Evolutionary conservation across 257 asterid genomes (phyloP).

Genomic region (Solanum pinnatisectum): DNA sequence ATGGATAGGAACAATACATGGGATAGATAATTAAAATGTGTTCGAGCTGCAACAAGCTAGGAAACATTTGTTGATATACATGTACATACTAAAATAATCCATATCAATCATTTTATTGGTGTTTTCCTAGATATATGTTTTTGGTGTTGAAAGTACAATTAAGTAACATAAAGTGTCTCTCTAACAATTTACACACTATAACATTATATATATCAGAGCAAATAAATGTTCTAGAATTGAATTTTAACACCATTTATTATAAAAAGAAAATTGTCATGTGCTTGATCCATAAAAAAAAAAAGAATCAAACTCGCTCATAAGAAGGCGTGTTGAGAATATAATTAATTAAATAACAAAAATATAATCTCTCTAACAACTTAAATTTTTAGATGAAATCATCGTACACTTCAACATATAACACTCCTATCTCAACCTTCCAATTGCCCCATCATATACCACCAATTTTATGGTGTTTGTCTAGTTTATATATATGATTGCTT

Average conservation of each 20-base stretch:
- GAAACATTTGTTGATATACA: background rate
- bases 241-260: background rate
- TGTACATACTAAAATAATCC: background rate
- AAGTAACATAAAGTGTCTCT: background rate
- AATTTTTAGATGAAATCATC: background rate
- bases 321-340: background rate
- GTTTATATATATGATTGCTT: background rate
- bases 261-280: background rate
- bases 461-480: background rate
- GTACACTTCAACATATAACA: background rate
- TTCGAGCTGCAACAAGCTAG: background rate
- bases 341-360: background rate
- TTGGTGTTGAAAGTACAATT: background rate
- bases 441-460: background rate
- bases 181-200: too few species aligned
- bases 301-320: background rate
- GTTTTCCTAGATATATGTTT: background rate
- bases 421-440: background rate
- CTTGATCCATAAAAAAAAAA: background rate
- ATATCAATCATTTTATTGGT: background rate
- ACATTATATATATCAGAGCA: background rate
- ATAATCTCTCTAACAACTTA: background rate
- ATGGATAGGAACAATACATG: background rate
- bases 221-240: accelerated
- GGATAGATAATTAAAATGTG: background rate